Percentiles rank a stretch among this genome's conserved stretches.
These are phyloP conservation scores for Penicillium ochrochloron DNA, from an alignment of 495 filamentous ascomycete genomes.

Conservation along the genomic window DNA sequence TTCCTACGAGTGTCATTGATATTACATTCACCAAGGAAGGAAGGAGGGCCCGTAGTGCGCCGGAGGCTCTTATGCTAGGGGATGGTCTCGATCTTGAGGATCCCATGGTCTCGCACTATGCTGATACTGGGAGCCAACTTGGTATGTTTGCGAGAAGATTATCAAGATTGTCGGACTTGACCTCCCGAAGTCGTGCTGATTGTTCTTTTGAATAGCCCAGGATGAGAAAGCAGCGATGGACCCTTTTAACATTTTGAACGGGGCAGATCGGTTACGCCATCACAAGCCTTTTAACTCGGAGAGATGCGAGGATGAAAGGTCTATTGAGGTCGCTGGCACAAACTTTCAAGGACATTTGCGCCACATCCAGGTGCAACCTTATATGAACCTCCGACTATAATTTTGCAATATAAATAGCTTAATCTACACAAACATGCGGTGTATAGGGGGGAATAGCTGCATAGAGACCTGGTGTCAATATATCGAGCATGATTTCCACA, in stretches of 20 bases:
- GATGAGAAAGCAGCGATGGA: constrained; percentile 7
- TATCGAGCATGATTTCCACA: too few relatives aligned
- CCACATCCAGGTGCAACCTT: neutral
- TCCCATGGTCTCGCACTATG: constrained; percentile 12
- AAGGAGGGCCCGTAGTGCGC: neutral
- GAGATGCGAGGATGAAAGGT: neutral
- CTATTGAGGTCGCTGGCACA: neutral
- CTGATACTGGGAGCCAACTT: neutral
- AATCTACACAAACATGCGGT: neutral
- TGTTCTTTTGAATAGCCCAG: neutral
- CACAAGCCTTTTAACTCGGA: neutral
- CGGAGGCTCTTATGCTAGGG: constrained; percentile 10
- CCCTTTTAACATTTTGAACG: constrained; percentile 5
- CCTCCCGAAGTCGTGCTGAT: neutral
- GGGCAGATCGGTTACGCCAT: neutral
- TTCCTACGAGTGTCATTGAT: neutral
- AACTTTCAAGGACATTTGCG: neutral
- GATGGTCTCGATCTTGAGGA: constrained; percentile 23
- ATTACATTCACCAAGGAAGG: neutral
- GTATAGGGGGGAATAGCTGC: neutral
- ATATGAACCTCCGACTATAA: neutral
- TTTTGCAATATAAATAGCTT: neutral
- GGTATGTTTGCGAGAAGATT: neutral
- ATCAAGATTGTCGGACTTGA: too few relatives aligned
- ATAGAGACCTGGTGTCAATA: too few relatives aligned